Evolutionary conservation across 169 alveolate species (phyloP), one percentile per base, ranked within the genome.

Genomic region (Plasmodium vivax): DNA sequence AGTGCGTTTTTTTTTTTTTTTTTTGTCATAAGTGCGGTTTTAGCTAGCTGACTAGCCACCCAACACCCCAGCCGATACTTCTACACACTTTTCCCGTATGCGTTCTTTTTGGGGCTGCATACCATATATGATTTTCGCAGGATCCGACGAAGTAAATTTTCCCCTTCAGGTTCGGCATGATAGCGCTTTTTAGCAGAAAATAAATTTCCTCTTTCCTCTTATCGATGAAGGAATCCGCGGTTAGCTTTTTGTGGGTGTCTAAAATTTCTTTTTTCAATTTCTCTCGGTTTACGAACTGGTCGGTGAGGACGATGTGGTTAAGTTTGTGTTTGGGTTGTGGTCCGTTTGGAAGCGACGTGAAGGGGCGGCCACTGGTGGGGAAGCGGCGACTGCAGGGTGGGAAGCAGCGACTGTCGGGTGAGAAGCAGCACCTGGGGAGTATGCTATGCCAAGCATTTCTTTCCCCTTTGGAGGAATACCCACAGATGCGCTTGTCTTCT

Each of bases 101-200:
- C 32, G 23, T 23, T 12, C 3, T 85, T 75, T 51, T 27, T 43
- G 23, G 27, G 10, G 51, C 34, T 85, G n/a, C 73, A 34, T 87
- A 87, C 93, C 93, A 87, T 75, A 87, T 87, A 71, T 87, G 79
- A 87, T 87, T 87, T 77, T 87, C 93, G 30, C 93, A 87, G 14
- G 93, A 87, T 19, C 93, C 93, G 71, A 87, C 43, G 47, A 87
- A 87, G 45, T 87, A 87, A 56, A 87, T 87, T 87, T 87, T 87
- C 19, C 93, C 93, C 72, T 87, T 87, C 93, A 87, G 68, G 36
- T 87, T 87, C 45, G 93, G 93, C 56, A 34, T 75, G 16, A 87
- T 87, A 75, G 93, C 93, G 56, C 85, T 87, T 75, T 56, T 87
- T 56, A 87, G 19, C 43, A 87, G 81, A 51, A 75, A 75, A 79